These are phyloP conservation scores for Phytophthora sp. DNA, from an alignment of 352 stramenopile species.

Conservation along the genomic window DNA sequence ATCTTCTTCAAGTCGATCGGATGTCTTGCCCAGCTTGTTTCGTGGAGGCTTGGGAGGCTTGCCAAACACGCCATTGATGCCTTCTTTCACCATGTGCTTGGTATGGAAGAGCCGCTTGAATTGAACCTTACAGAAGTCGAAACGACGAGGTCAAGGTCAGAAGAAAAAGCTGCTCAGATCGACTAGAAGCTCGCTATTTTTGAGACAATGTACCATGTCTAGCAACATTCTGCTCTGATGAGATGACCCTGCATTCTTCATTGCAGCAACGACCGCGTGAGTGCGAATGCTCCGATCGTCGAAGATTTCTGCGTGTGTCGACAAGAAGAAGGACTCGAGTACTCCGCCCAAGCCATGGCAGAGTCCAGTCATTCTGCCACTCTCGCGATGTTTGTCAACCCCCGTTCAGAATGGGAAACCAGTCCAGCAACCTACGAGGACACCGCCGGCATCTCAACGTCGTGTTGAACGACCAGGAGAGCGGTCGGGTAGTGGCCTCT, in stretches of 20 bases:
- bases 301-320: slow-evolving; percentile 1
- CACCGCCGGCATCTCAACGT: slow-evolving; percentile 11
- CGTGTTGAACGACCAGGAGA: slow-evolving; percentile 41
- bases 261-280: slow-evolving; percentile 27
- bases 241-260: slow-evolving; percentile 15
- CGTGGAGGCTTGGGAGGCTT: slow-evolving; percentile 24
- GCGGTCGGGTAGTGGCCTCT: slow-evolving; percentile 45
- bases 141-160: slow-evolving; percentile 34
- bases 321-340: slow-evolving; percentile 29
- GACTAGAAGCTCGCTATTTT: slow-evolving; percentile 26
- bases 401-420: slow-evolving; percentile 45
- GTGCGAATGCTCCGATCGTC: slow-evolving; percentile 28
- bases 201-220: neutral
- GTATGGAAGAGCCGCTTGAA: slow-evolving; percentile 22
- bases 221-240: neutral
- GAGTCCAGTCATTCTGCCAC: slow-evolving; percentile 44
- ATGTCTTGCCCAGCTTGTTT: slow-evolving; percentile 38
- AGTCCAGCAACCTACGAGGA: slow-evolving; percentile 4
- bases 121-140: slow-evolving; percentile 20
- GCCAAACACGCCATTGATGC: slow-evolving; percentile 35
- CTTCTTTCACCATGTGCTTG: slow-evolving; percentile 37
- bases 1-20: slow-evolving; percentile 76
- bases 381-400: slow-evolving; percentile 66
- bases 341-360: slow-evolving; percentile 26
- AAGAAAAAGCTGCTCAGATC: slow-evolving; percentile 27